phyloP scores from a whole-genome alignment of 1,139 yeast genomes.

The Diutina neorugosa region DNA sequence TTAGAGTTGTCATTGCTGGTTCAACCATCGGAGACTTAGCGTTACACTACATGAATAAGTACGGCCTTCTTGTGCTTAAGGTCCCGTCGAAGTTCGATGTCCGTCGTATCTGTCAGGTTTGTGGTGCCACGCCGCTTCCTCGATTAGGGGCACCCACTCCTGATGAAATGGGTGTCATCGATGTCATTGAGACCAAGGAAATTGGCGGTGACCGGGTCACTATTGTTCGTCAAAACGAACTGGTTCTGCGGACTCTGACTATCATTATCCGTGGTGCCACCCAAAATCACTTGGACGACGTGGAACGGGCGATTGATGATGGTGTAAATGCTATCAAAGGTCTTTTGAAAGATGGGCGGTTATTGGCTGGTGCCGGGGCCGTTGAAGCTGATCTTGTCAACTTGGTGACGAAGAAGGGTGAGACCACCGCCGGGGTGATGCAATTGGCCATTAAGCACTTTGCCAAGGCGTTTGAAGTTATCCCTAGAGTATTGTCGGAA shows the following conservation, averaged over 20 bases:
- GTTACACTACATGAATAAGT: conserved; percentile 81
- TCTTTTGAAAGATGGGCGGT: conserved; percentile 61
- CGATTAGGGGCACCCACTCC: conserved; percentile 94
- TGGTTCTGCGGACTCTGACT: conserved; percentile 72
- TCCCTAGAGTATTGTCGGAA: conserved; percentile 88
- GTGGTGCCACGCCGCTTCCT: conserved; percentile 95
- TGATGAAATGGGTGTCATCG: conserved; percentile 85
- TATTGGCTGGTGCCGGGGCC: conserved; percentile 96
- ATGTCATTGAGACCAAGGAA: conserved; percentile 81
- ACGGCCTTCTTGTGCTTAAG: conserved; percentile 71
- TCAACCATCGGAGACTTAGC: conserved; percentile 89
- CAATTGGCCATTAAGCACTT: conserved; percentile 91
- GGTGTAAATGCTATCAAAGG: conserved; percentile 93
- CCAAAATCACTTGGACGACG: conserved; percentile 85
- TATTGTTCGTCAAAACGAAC: conserved; percentile 71
- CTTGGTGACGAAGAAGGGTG: conserved; percentile 74
- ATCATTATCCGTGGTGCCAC: conserved; percentile 95
- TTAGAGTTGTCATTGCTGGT: conserved; percentile 84
- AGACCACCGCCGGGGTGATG: conserved; percentile 82
- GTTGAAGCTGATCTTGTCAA: conserved; percentile 85
- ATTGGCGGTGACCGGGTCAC: conserved; percentile 98
- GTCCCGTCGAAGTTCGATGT: conserved; percentile 91
- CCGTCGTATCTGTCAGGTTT: conserved; percentile 87
- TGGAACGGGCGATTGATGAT: conserved; percentile 95
- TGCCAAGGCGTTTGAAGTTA: conserved; percentile 89